Evolutionary conservation across 2,329 filamentous ascomycete genomes (phyloP), one percentile per base, ranked within the genome.

Genomic region (Cladosporium austrohemisphaericum): DNA sequence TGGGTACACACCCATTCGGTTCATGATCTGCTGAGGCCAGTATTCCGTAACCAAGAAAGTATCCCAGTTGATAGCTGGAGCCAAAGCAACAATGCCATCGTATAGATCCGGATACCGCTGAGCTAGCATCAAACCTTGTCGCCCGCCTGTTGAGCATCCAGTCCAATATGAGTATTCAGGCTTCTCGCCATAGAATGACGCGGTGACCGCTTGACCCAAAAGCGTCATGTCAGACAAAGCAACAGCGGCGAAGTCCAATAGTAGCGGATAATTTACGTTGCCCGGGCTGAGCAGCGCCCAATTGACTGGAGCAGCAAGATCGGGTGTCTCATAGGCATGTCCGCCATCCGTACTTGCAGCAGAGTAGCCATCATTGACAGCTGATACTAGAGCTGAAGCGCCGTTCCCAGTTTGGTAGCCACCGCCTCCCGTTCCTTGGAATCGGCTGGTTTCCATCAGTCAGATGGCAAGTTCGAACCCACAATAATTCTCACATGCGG

Each of bases 71-170:
- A 71, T 63, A 2, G 69, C 69, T 10, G 71, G 70, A 1, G 68
- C 64, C 4, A 53, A 51, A 4, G 71, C 68, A 3, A 70, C 49
- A 43, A 74, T 71, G 16, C 70, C 69, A 52, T 74, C 64, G 48
- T 66, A 72, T 3, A 60, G 56, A 2, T 59, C 44, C 5, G 69
- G 69, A 50, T 65, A 71, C 9, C 63, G 51, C 47, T 72, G 69
- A 5, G 68, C 67, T 8, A 62, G 28, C 60, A 65, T 67, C 13
- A 67, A 47, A 2, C 67, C 68, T 48, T 71, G 68, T 13, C 68
- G 50, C 6, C 68, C 69, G 29, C 68, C 68, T 16, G 60, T 63
- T 18, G 66, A 69, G 49, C 69, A 71, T 2, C 69, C 68, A 50
- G 53, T 60, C 54, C 56, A 70, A 50, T 71, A 71, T 2, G 65